Base-by-base conservation (phyloP, 2,329 filamentous ascomycete species). In the Tolypocladium pustulatum region DNA sequence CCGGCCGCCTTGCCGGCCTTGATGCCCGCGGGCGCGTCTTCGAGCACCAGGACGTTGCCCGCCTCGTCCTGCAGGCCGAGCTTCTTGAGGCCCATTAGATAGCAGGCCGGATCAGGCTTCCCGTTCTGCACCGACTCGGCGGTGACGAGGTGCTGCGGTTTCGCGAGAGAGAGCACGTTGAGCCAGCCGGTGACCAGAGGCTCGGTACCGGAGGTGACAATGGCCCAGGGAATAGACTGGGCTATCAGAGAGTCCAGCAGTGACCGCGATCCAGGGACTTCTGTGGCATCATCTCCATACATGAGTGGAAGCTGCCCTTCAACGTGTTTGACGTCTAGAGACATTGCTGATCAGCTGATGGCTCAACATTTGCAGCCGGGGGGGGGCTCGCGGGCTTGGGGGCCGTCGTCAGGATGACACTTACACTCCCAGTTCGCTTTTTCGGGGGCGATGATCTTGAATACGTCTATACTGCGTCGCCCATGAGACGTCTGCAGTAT, bases 401-500 rank as follows among this genome's bases (percentile, higher is more conserved):
- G 13, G 13, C n/a, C 40, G 34, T 25, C 17, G 13, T 9, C 7
- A 15, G 9, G 55, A 40, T 12, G 37, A 25, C 22, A 83, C 89
- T 76, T 75, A 95, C 91, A 96, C 63, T 96, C 91, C 91, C 89
- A 93, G 66, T 88, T 97, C 49, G 94, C 94, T 70, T 91, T 90
- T 65, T 89, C 86, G 20, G 91, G 89, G 62, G 90, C 87, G 60
- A 96, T 83, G 34, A 92, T 77, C 70, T 83, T 83, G 60, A 99
- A 80, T 3, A 89, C 85, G 67, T 99, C 94, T 67, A 97, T 96
- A 64, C 86, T 91, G 60, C 94, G 81, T 60, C 93, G 85, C 61
- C 94, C 94, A 73, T 99, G 94, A 6, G 91, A 96, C 12, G 91
- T 96, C 67, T 90, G 82, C 32, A 97, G 81, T 66, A 99, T 97